phyloP scores from a whole-genome alignment of 1,284 basidiomycete species.

The Somion occarium region DNA sequence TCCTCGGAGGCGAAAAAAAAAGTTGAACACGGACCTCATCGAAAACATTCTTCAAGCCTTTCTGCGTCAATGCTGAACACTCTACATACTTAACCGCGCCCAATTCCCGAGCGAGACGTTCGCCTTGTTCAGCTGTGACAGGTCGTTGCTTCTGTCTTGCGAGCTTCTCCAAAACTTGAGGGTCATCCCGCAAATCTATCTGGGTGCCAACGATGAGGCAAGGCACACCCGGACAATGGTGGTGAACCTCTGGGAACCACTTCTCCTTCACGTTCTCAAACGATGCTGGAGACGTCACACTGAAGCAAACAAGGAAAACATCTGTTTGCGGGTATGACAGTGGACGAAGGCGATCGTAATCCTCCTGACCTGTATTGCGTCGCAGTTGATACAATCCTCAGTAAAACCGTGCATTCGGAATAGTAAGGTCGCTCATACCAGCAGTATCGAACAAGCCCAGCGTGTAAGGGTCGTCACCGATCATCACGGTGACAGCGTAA shows the following conservation, averaged over 20 bases:
- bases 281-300: conserved; percentile 95
- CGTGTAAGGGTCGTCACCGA: conserved; percentile 99
- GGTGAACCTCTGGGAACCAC: conserved; percentile 99
- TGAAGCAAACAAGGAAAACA: conserved; percentile 99
- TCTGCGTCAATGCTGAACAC: conserved; percentile 98
- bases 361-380: conserved; percentile 80
- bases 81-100: conserved; percentile 99
- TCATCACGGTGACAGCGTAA: conserved; percentile 99
- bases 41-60: conserved; percentile 99
- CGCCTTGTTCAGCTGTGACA: conserved; percentile 84
- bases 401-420: not conserved
- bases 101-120: conserved; percentile 90
- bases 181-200: conserved; percentile 94
- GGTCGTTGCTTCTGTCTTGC: conserved; percentile 95
- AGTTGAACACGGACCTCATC: conserved; percentile 75
- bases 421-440: conserved; percentile 40
- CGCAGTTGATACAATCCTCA: conserved; percentile 8
- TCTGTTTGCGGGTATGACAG: conserved; percentile 99
- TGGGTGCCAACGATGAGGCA: conserved; percentile 99
- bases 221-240: conserved; percentile 99
- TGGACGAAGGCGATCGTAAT: conserved; percentile 98
- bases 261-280: conserved; percentile 99
- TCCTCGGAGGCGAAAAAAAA: not conserved
- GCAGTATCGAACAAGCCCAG: conserved; percentile 98
- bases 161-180: conserved; percentile 91